Percentiles rank a stretch among this genome's conserved stretches.
Evolutionary conservation across 495 filamentous ascomycete genomes (phyloP).

Genomic region (Penicillium goetzii): DNA sequence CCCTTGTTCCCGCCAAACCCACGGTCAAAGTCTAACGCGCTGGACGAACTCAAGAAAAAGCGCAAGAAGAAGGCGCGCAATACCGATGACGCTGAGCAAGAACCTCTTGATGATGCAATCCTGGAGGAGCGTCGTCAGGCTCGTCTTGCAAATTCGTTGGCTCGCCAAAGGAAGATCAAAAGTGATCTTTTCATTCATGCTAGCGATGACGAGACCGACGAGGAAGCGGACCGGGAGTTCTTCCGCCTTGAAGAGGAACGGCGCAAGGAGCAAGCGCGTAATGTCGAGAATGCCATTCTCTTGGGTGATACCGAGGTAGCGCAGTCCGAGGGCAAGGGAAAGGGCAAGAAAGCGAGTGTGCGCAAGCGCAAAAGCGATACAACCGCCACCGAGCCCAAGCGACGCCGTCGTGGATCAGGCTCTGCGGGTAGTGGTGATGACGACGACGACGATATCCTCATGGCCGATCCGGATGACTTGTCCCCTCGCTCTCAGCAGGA

Average conservation of each 20-base stretch:
- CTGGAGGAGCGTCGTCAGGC: constrained; percentile 56
- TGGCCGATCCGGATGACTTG: constrained; percentile 34
- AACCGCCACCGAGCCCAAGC: constrained; percentile 33
- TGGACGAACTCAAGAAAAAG: constrained; percentile 57
- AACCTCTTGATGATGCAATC: constrained; percentile 53
- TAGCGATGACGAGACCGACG: constrained; percentile 80
- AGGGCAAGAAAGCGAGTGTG: constrained; percentile 27
- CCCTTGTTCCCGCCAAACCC: constrained; percentile 67
- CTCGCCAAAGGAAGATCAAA: constrained; percentile 77
- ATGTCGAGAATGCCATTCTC: constrained; percentile 54
- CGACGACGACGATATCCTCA: constrained; percentile 42
- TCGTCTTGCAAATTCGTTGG: constrained; percentile 60
- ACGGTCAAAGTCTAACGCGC: constrained; percentile 48
- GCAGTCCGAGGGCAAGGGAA: constrained; percentile 22
- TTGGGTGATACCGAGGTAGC: constrained; percentile 56
- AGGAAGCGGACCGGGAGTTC: constrained; percentile 66
- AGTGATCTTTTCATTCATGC: constrained; percentile 77
- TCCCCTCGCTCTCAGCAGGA: constrained; percentile 29
- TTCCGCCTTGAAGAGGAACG: constrained; percentile 69
- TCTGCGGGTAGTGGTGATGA: constrained; percentile 31
- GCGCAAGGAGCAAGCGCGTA: constrained; percentile 53
- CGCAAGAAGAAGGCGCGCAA: constrained; percentile 47
- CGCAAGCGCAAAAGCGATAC: constrained; percentile 42
- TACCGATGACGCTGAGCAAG: constrained; percentile 36
- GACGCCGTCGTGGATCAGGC: constrained; percentile 38